Evolutionary conservation across 1,284 basidiomycete species (phyloP).

Genomic region (Ganoderma meredithae): DNA sequence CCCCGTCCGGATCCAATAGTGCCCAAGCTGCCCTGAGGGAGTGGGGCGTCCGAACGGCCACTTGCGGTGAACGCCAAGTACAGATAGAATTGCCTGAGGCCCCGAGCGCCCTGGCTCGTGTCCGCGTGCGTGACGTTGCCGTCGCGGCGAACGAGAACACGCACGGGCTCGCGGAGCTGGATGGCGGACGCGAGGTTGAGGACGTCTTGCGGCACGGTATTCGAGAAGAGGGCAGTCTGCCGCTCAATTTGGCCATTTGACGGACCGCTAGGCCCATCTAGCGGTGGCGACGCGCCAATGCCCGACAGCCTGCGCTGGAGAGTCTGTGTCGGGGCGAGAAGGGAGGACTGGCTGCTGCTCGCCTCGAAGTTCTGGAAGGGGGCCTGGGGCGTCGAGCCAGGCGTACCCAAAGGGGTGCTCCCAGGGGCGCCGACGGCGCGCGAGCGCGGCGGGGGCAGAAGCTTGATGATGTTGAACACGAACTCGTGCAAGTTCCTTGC

Average conservation of each 20-base stretch:
- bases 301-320: constrained; percentile 66
- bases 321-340: constrained; percentile 58
- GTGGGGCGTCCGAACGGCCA: constrained; percentile 68
- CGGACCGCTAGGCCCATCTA: constrained; percentile 22
- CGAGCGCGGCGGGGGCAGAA: constrained; percentile 86
- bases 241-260: constrained; percentile 65
- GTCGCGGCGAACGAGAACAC: constrained; percentile 96
- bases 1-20: constrained; percentile 91
- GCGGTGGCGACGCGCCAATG: constrained; percentile 46
- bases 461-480: constrained; percentile 91
- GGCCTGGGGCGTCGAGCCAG: constrained; percentile 46
- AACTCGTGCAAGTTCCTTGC: constrained; percentile 96
- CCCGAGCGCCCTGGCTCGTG: constrained; percentile 76
- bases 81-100: constrained; percentile 91
- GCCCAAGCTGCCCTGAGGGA: constrained; percentile 73
- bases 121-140: constrained; percentile 83
- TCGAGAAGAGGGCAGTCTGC: constrained; percentile 96
- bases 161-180: constrained; percentile 92
- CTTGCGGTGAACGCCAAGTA: constrained; percentile 92
- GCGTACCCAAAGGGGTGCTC: constrained; percentile 46
- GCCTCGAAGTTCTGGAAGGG: constrained; percentile 63
- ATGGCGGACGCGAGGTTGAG: constrained; percentile 89
- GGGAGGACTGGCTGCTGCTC: constrained; percentile 45
- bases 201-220: constrained; percentile 93
- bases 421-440: constrained; percentile 54